Conservation (phyloP, 1,284 basidiomycete species). For the Sphagnurus paluster region DNA sequence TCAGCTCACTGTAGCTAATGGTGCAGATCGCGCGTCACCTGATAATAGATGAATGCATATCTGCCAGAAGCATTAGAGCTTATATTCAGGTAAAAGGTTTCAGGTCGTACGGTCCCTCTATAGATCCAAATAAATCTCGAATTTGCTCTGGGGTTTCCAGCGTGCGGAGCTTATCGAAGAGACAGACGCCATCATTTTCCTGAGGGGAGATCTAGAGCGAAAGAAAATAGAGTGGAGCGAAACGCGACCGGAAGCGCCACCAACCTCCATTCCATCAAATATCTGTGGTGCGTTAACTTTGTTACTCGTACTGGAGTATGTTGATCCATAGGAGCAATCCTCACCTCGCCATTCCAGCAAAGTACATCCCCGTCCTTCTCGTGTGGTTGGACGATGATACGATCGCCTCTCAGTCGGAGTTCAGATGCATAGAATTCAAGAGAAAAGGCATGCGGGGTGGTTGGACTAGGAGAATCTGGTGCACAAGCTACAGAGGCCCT, state of each 20-base stretch:
- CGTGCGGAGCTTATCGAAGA: constrained; percentile 55
- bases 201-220: constrained; percentile 43
- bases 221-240: constrained; percentile 1
- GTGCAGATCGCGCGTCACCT: no score
- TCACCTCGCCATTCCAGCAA: constrained; percentile 91
- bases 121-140: constrained; percentile 50
- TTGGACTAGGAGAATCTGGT: constrained; percentile 5
- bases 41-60: constrained; percentile 82
- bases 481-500: constrained; percentile 15
- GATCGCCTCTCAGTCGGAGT: constrained; percentile 71
- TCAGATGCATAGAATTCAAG: constrained; percentile 75
- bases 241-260: constrained; percentile 11
- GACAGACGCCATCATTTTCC: constrained; percentile 79
- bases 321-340: constrained; percentile 18
- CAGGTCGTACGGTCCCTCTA: constrained; percentile 88
- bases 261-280: constrained; percentile 74
- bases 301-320: constrained; percentile 6
- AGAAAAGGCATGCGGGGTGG: constrained; percentile 17
- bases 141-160: constrained; percentile 44
- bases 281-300: constrained; percentile 46
- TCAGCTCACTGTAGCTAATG: no score
- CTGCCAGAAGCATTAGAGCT: constrained; percentile 38
- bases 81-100: background rate
- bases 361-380: constrained; percentile 57
- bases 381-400: constrained; percentile 75